Percentiles rank a stretch among this genome's conserved stretches.
Conservation (phyloP, 805 yeast genomes). For the Maudiozyma bulderi region DNA sequence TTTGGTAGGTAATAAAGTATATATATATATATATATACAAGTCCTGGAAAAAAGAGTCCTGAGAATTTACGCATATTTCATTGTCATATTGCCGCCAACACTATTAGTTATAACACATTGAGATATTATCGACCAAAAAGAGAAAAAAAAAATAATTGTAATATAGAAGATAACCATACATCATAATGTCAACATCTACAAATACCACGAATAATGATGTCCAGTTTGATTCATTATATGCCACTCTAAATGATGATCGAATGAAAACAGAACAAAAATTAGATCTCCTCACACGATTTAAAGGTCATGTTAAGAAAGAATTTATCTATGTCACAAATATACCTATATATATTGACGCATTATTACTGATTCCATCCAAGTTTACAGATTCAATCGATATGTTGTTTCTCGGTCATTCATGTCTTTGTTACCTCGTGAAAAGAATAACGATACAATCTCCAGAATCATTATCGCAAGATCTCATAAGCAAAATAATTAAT, state of each 20-base stretch:
- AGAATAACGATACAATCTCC: constrained; percentile 34
- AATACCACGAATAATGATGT: neutral
- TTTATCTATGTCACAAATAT: constrained; percentile 18
- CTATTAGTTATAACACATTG: no score
- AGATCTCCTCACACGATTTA: constrained; percentile 18
- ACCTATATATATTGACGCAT: constrained; percentile 18
- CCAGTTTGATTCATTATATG: constrained; percentile 1
- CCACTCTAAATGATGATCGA: neutral
- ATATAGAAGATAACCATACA: no score
- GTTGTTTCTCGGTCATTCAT: constrained; percentile 30
- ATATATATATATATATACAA: no score
- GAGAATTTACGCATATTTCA: no score
- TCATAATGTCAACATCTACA: no score
- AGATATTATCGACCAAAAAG: no score
- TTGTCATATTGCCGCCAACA: no score
- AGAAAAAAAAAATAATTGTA: no score
- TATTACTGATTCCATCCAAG: constrained; percentile 9
- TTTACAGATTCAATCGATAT: constrained; percentile 4
- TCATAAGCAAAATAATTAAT: constrained; percentile 7
- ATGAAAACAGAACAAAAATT: constrained; percentile 12
- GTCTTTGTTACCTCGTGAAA: constrained; percentile 37
- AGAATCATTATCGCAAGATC: constrained; percentile 8
- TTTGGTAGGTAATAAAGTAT: no score
- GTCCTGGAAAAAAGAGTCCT: no score
- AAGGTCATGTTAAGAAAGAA: constrained; percentile 30